Percentiles rank a stretch among this genome's conserved stretches.
phyloP scores from a whole-genome alignment of 306 rosid genomes.

The Cucurbita ficifolia region DNA sequence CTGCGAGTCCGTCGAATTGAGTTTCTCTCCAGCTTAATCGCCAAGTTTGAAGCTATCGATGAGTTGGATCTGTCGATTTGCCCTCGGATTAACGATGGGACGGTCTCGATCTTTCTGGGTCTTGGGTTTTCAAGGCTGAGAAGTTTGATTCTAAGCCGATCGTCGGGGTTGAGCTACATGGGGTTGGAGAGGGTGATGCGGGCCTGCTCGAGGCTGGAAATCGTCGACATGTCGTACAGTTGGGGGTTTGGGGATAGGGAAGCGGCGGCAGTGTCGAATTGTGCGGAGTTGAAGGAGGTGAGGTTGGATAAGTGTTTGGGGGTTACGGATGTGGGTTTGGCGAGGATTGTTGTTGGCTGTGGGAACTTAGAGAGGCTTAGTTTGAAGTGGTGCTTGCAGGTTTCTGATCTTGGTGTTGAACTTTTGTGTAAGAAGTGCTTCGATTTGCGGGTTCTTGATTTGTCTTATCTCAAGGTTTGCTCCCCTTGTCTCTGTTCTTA shows the following conservation, averaged over 20 bases:
- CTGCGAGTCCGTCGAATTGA: constrained; percentile 39
- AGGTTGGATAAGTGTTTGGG: constrained; percentile 46
- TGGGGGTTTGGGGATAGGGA: constrained; percentile 46
- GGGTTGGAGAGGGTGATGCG: constrained; percentile 31
- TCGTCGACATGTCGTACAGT: constrained; percentile 37
- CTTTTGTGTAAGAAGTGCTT: constrained; percentile 50
- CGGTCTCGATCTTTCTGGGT: constrained; percentile 20
- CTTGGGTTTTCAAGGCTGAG: constrained; percentile 17
- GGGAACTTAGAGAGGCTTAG: constrained; percentile 30
- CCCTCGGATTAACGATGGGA: constrained; percentile 34
- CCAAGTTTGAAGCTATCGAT: constrained; percentile 22
- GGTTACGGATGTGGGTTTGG: constrained; percentile 50
- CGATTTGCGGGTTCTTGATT: constrained; percentile 36
- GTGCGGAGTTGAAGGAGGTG: constrained; percentile 29
- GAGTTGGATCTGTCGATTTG: constrained; percentile 35
- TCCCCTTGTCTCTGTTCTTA: not conserved
- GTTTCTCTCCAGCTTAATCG: constrained; percentile 20
- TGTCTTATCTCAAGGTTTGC: constrained; percentile 47
- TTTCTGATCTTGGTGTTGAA: constrained; percentile 51
- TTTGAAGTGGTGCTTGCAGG: constrained; percentile 58
- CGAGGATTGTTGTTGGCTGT: constrained; percentile 38
- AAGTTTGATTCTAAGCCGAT: constrained; percentile 31
- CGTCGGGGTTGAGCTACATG: constrained; percentile 30
- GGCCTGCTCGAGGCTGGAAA: constrained; percentile 31
- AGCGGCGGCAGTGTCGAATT: constrained; percentile 38